Base-by-base conservation (phyloP, 768 basidiomycete species). In the Podaxis sp. region DNA sequence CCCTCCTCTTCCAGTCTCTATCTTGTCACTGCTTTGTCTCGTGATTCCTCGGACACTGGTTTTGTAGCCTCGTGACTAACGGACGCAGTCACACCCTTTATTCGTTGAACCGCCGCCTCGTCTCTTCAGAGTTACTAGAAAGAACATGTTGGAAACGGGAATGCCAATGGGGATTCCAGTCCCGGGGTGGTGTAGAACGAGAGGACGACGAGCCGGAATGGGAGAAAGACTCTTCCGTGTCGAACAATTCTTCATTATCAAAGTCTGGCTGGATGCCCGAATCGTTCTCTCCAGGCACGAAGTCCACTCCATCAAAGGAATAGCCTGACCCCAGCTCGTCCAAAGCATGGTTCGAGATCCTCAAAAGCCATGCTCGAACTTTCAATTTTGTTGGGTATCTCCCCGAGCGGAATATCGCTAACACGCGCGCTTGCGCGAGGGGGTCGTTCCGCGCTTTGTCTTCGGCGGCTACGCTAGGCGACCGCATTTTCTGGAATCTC, bases 401-500 rank as follows among this genome's bases (percentile, higher is more conserved):
- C 5, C 59, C 51, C 13, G 59, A 60, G 52, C 59, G 59, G 19
- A 60, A 60, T 24, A 60, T 53, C 24, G 59, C 59, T 2, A 52
- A n/a, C 15, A 60, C 40, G 22, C 59, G 59, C 5, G 59, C 59
- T 40, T 60, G 59, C 2, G 59, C 52, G 25, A 60, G 59, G 2
- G 51, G 4, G 37, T 53, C 59, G 27, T 29, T 27, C 24, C 7
- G 49, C 29, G 59, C 11, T 50, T 13, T 49, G 22, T 51, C 57
- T 59, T 51, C 40, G 12, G 47, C 17, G 5, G 7, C 22, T 24
- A 12, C 24, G 13, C 19, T 36, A 37, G 59, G 41, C 3, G 50
- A 41, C 52, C 51, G 54, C 15, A 38, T 24, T 41, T 60, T 29
- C 25, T 60, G 59, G 12, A 52, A 15, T 29, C 36, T 60, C 40